phyloP scores from a whole-genome alignment of 2,329 filamentous ascomycete species.

The Alternaria brassicae region DNA sequence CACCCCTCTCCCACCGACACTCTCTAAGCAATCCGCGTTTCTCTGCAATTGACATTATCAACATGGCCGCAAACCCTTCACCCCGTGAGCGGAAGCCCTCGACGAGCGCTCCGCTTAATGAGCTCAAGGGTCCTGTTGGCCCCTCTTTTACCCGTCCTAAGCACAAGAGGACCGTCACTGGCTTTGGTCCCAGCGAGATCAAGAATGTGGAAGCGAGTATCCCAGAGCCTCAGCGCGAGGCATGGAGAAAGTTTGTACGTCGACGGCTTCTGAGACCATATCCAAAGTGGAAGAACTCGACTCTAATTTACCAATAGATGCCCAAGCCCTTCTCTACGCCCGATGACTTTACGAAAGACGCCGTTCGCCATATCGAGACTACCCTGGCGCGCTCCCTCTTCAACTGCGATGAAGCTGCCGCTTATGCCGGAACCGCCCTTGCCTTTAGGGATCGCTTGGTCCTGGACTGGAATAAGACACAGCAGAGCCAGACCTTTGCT shows the following conservation, averaged over 20 bases:
- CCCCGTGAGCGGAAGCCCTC: slow-evolving; percentile 81
- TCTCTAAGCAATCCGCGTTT: slow-evolving; percentile 34
- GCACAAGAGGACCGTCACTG: slow-evolving; percentile 96
- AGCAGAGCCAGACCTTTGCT: slow-evolving; percentile 89
- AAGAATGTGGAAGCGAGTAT: slow-evolving; percentile 92
- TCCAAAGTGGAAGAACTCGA: neutral
- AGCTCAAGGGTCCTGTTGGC: slow-evolving; percentile 85
- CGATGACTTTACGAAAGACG: slow-evolving; percentile 83
- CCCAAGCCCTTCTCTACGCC: slow-evolving; percentile 75
- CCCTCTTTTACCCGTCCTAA: slow-evolving; percentile 90
- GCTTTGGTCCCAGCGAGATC: slow-evolving; percentile 89
- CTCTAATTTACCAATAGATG: slow-evolving; percentile 54
- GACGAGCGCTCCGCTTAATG: slow-evolving; percentile 80
- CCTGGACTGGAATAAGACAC: slow-evolving; percentile 96
- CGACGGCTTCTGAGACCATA: neutral
- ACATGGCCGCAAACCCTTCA: slow-evolving; percentile 44
- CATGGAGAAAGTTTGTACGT: slow-evolving; percentile 69
- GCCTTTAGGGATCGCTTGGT: slow-evolving; percentile 93
- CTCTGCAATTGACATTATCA: slow-evolving; percentile 39
- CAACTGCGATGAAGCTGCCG: slow-evolving; percentile 95
- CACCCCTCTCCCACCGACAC: slow-evolving; percentile 32
- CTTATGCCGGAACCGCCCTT: slow-evolving; percentile 88
- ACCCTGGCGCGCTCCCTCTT: slow-evolving; percentile 94
- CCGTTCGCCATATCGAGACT: slow-evolving; percentile 94
- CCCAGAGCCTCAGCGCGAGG: slow-evolving; percentile 84